Percentiles rank a stretch among this genome's conserved stretches.
Evolutionary conservation across 2,329 filamentous ascomycete genomes (phyloP).

Genomic region (Lachnellula suecica): DNA sequence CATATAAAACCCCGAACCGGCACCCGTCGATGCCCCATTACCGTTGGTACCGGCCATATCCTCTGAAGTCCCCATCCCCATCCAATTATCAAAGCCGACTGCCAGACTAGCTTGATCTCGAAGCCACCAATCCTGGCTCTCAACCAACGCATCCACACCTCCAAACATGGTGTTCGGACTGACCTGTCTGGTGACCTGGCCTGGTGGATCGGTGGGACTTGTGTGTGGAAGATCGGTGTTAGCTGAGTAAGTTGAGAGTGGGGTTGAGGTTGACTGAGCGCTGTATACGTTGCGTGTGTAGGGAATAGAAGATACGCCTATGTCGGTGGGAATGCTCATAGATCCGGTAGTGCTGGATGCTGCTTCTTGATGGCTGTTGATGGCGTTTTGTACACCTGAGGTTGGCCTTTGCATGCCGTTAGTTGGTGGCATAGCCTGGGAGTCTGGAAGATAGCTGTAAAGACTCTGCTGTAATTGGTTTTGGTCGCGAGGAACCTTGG

Average conservation of each 20-base stretch:
- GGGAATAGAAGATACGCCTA: slow-evolving; percentile 20
- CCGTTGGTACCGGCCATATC: not conserved
- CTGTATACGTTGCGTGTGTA: slow-evolving; percentile 16
- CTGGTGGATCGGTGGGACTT: slow-evolving; percentile 13
- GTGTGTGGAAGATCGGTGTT: slow-evolving; percentile 14
- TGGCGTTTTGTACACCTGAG: slow-evolving; percentile 5
- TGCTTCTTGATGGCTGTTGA: not conserved
- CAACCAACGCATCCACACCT: slow-evolving; percentile 58
- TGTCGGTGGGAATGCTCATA: slow-evolving; percentile 14
- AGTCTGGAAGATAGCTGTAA: slow-evolving; percentile 26
- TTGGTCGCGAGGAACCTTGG: slow-evolving; percentile 15
- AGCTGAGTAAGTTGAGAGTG: slow-evolving; percentile 9
- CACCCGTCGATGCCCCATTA: not conserved
- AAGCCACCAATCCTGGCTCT: slow-evolving; percentile 65
- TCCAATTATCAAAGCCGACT: slow-evolving; percentile 63
- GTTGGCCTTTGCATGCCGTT: not conserved
- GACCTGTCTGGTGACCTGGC: slow-evolving; percentile 33
- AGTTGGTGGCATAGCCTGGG: not conserved
- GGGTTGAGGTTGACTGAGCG: slow-evolving; percentile 10
- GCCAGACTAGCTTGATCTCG: slow-evolving; percentile 61
- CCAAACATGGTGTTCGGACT: slow-evolving; percentile 54
- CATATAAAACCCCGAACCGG: slow-evolving; percentile 3
- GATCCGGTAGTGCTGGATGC: slow-evolving; percentile 11
- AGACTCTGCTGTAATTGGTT: slow-evolving; percentile 29
- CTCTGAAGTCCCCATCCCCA: slow-evolving; percentile 17